phyloP scores from a whole-genome alignment of 2,329 filamentous ascomycete species.

The Chalara sp. region DNA sequence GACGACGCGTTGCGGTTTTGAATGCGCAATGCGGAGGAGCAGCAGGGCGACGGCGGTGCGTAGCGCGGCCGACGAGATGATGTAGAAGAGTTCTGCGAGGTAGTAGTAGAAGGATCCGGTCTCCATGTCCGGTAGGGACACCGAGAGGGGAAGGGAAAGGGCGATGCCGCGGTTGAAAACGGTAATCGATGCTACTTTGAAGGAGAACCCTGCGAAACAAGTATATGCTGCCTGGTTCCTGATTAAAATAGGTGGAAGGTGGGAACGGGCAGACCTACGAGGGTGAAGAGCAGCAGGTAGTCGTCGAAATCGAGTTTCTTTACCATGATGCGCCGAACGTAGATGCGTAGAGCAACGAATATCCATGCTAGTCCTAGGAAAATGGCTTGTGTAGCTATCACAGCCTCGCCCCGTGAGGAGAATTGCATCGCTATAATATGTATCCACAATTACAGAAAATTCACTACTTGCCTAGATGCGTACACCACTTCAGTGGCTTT shows the following conservation, averaged over 20 bases:
- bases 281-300: neutral
- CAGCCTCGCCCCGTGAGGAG: neutral
- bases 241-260: neutral
- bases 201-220: no score
- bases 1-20: neutral
- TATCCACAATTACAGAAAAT: no score
- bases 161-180: neutral
- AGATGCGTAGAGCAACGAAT: neutral
- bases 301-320: neutral
- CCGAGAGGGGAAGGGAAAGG: no score
- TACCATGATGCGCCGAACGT: neutral
- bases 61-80: constrained; percentile 32
- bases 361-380: constrained; percentile 1
- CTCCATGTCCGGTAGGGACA: no score
- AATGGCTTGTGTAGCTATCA: neutral
- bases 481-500: no score
- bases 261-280: neutral
- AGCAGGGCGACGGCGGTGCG: constrained; percentile 32
- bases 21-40: constrained; percentile 9
- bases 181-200: no score
- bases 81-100: constrained; percentile 27
- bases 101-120: neutral
- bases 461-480: no score
- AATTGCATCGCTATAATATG: neutral
- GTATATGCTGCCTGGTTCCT: neutral